Conservation (phyloP, 2,329 filamentous ascomycete species). For the Trichoderma guizhouense region DNA sequence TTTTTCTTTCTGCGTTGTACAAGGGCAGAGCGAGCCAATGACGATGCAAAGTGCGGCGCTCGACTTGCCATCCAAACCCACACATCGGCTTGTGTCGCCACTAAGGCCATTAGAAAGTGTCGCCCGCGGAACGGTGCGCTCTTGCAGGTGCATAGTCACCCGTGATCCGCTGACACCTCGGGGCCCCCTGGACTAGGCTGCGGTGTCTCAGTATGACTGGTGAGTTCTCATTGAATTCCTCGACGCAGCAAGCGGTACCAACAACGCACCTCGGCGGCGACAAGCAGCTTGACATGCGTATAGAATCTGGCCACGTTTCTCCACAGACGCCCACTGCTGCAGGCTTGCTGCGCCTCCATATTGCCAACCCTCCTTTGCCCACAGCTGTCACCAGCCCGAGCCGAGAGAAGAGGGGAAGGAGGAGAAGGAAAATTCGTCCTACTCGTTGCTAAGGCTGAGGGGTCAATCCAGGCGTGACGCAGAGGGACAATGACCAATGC, state of each 20-base stretch:
- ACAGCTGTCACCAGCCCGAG: background rate
- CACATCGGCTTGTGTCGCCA: conserved; percentile 16
- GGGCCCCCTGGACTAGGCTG: conserved; percentile 13
- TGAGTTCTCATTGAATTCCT: background rate
- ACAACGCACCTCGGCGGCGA: background rate
- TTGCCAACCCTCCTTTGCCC: background rate
- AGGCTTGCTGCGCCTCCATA: conserved; percentile 19
- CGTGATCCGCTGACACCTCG: conserved; percentile 30
- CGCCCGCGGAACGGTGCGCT: conserved; percentile 34
- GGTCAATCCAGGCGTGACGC: background rate
- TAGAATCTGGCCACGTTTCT: conserved; percentile 31
- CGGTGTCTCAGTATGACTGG: background rate
- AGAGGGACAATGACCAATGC: background rate
- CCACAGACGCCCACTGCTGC: conserved; percentile 16
- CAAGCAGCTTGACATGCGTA: conserved; percentile 21
- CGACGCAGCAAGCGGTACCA: background rate
- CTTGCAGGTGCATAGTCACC: conserved; percentile 36
- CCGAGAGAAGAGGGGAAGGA: background rate
- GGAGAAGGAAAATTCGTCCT: background rate
- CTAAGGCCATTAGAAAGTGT: conserved; percentile 16
- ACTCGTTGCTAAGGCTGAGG: background rate
- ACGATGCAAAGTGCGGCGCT: background rate
- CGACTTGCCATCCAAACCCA: conserved; percentile 3
- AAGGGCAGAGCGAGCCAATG: background rate
- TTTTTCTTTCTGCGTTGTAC: background rate